Evolutionary conservation across 371 early-diverging fungal genomes (phyloP).

Genomic region (Mucor mucedo): DNA sequence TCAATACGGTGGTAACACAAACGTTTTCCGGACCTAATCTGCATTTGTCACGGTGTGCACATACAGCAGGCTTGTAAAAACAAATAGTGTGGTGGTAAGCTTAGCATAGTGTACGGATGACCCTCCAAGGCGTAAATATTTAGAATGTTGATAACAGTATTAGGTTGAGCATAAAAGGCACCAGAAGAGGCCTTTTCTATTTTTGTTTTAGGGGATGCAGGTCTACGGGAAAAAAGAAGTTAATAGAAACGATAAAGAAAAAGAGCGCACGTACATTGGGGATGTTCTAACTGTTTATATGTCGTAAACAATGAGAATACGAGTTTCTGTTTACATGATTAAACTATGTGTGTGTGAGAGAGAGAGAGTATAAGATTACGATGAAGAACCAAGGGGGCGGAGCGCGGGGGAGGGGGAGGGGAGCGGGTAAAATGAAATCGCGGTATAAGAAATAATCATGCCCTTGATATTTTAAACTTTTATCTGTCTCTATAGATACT

Average conservation of each 20-base stretch:
- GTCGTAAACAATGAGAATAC: slow-evolving; percentile 1
- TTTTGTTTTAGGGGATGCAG: too few species aligned
- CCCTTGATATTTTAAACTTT: too few species aligned
- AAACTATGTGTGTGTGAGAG: not conserved
- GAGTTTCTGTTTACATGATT: slow-evolving; percentile 7
- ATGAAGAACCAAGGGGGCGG: not conserved
- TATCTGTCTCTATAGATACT: too few species aligned
- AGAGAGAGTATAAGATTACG: not conserved
- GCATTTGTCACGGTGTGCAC: too few species aligned
- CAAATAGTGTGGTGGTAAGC: too few species aligned
- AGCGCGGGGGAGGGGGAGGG: not conserved
- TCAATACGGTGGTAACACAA: not conserved
- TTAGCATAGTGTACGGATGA: too few species aligned
- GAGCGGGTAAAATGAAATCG: not conserved
- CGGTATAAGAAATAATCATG: not conserved
- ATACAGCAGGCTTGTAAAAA: too few species aligned
- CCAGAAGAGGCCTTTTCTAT: too few species aligned
- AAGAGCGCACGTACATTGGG: not conserved
- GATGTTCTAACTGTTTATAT: slow-evolving; percentile 1
- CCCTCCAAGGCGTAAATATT: too few species aligned
- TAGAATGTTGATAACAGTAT: too few species aligned
- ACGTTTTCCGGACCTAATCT: not conserved
- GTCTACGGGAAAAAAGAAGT: too few species aligned
- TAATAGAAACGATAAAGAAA: not conserved
- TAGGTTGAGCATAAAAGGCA: too few species aligned